Percentiles rank a stretch among this genome's conserved stretches.
These are phyloP conservation scores for Nemania sp. DNA, from an alignment of 2,329 filamentous ascomycete genomes.

Conservation along the genomic window DNA sequence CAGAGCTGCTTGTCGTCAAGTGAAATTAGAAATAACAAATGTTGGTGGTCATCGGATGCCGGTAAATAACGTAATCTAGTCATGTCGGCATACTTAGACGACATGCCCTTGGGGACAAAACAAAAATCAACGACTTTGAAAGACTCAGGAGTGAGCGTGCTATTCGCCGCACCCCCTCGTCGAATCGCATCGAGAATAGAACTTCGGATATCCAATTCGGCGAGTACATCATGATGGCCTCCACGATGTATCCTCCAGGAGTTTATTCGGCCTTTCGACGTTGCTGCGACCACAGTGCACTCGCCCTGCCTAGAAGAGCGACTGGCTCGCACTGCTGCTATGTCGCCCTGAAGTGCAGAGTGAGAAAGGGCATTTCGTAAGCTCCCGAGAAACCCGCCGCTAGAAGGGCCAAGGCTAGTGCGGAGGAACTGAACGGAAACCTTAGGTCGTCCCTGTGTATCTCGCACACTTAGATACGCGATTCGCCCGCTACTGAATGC, in stretches of 20 bases:
- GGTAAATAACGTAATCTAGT: constrained; percentile 65
- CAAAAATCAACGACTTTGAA: constrained; percentile 85
- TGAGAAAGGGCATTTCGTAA: constrained; percentile 81
- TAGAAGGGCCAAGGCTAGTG: constrained; percentile 66
- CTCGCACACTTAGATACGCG: constrained; percentile 86
- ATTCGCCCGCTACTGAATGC: constrained; percentile 87
- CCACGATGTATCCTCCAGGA: constrained; percentile 91
- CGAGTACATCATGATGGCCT: constrained; percentile 80
- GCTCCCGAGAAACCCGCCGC: constrained; percentile 81
- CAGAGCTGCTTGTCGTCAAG: constrained; percentile 63
- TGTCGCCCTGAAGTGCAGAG: constrained; percentile 77
- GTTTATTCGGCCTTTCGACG: constrained; percentile 80
- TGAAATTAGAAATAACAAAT: constrained; percentile 72
- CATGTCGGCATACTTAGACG: constrained; percentile 62
- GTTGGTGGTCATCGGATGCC: constrained; percentile 64
- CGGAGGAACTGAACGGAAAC: constrained; percentile 83
- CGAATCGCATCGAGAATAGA: constrained; percentile 72
- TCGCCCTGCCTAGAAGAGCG: constrained; percentile 80
- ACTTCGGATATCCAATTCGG: constrained; percentile 77
- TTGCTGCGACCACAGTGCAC: constrained; percentile 84
- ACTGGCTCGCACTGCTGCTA: constrained; percentile 83
- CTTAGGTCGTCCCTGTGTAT: constrained; percentile 85
- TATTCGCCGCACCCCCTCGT: constrained; percentile 62
- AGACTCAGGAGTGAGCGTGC: constrained; percentile 65
- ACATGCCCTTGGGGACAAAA: constrained; percentile 69